phyloP scores from a whole-genome alignment of 768 basidiomycete genomes.

The Mycena amicta region DNA sequence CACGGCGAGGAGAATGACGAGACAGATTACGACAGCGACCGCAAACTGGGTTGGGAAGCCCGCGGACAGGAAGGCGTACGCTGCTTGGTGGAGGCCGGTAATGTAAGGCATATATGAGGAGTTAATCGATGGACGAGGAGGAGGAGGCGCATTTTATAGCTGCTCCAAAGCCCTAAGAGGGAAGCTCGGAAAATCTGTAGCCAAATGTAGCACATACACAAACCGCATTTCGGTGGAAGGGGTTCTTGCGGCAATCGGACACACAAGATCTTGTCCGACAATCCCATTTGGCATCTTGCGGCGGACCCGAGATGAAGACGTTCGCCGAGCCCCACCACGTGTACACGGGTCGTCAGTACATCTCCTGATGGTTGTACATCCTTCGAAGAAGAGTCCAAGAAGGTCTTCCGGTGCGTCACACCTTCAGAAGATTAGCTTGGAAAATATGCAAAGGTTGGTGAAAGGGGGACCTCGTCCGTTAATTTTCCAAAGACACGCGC shows the following conservation, averaged over 20 bases:
- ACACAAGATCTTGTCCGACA: constrained; percentile 9
- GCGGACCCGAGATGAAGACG: constrained; percentile 23
- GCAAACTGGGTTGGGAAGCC: constrained; percentile 52
- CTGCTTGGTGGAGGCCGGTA: constrained; percentile 51
- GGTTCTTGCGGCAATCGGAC: background rate
- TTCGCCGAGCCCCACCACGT: no score
- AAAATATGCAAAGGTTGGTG: no score
- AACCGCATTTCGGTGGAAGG: constrained; percentile 6
- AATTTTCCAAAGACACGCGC: no score
- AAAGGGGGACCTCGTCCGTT: no score
- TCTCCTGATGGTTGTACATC: no score
- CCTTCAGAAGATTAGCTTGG: no score
- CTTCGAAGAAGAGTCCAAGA: no score
- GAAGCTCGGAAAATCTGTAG: constrained; percentile 15
- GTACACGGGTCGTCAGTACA: no score
- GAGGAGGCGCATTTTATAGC: constrained; percentile 25
- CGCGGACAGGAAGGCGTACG: constrained; percentile 52
- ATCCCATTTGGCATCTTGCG: constrained; percentile 13
- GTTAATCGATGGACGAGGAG: constrained; percentile 23
- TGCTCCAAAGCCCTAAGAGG: constrained; percentile 16
- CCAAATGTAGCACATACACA: constrained; percentile 15
- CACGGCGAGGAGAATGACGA: constrained; percentile 46
- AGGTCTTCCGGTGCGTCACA: no score
- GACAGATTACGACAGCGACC: constrained; percentile 48
- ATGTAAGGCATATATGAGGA: constrained; percentile 47